phyloP scores from a whole-genome alignment of 2,329 filamentous ascomycete species.

The Graphilbum ipis-grandicollis region DNA sequence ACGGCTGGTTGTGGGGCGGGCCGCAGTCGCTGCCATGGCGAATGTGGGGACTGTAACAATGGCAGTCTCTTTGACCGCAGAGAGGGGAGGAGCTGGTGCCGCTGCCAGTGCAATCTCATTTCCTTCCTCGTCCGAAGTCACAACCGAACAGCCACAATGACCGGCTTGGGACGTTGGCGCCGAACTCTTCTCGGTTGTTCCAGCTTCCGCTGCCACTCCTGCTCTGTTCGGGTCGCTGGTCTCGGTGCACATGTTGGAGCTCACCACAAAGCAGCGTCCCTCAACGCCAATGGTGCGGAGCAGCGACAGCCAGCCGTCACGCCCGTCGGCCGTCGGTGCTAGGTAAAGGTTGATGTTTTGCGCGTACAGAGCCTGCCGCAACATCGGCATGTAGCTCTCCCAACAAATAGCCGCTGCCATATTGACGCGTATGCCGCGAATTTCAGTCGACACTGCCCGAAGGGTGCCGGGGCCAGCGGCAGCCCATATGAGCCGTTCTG shows the following conservation, averaged over 20 bases:
- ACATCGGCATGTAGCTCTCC: conserved; percentile 91
- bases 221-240: too few species aligned
- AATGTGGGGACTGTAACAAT: background rate
- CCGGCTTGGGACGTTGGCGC: conserved; percentile 4
- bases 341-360: conserved; percentile 89
- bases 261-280: conserved; percentile 71
- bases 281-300: conserved; percentile 71
- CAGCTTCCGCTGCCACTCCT: too few species aligned
- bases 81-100: too few species aligned
- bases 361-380: conserved; percentile 67
- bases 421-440: conserved; percentile 64
- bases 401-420: conserved; percentile 84
- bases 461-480: conserved; percentile 68
- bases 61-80: too few species aligned
- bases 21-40: background rate
- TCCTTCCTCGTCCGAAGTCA: conserved; percentile 26
- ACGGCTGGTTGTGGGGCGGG: conserved; percentile 18
- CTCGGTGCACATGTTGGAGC: conserved; percentile 75
- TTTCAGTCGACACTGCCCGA: conserved; percentile 59
- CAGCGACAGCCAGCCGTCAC: conserved; percentile 68
- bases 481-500: conserved; percentile 75
- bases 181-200: too few species aligned
- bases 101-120: conserved; percentile 29
- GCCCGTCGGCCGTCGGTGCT: conserved; percentile 71
- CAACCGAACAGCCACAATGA: conserved; percentile 17